Evolutionary conservation across 139 green algal genomes (phyloP).

Genomic region (Haematococcus lacustris): DNA sequence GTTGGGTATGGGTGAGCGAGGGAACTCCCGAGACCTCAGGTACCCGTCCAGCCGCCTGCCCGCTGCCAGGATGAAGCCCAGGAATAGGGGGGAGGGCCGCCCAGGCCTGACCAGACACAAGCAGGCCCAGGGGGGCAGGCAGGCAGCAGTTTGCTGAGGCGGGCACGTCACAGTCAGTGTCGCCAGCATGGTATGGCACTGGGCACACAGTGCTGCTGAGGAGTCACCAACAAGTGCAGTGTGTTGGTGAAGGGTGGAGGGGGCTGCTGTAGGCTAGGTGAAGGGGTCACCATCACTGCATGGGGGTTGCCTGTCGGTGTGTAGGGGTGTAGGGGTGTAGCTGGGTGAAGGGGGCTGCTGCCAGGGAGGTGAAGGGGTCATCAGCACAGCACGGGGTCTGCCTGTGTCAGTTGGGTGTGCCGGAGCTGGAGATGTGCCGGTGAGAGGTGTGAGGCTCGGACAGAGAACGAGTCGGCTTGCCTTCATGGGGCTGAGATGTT

Average conservation of each 20-base stretch:
- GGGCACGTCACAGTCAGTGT: neutral
- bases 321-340: too few species aligned
- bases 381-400: too few species aligned
- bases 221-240: neutral
- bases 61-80: slow-evolving; percentile 78
- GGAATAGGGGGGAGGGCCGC: slow-evolving; percentile 77
- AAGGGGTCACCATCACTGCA: neutral
- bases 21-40: slow-evolving; percentile 13
- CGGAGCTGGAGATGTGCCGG: too few species aligned
- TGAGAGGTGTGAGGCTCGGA: too few species aligned
- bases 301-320: too few species aligned
- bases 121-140: neutral
- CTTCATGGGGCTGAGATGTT: too few species aligned
- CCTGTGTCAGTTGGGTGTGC: too few species aligned
- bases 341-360: too few species aligned
- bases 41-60: slow-evolving; percentile 42
- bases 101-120: slow-evolving; percentile 36
- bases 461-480: too few species aligned
- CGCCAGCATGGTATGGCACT: too few species aligned
- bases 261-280: neutral
- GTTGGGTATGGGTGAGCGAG: neutral
- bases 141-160: neutral
- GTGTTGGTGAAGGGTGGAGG: neutral
- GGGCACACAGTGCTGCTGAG: too few species aligned
- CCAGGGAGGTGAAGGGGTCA: too few species aligned